Base-by-base conservation (phyloP, 352 stramenopile species). In the Globisporangium alternatum region DNA sequence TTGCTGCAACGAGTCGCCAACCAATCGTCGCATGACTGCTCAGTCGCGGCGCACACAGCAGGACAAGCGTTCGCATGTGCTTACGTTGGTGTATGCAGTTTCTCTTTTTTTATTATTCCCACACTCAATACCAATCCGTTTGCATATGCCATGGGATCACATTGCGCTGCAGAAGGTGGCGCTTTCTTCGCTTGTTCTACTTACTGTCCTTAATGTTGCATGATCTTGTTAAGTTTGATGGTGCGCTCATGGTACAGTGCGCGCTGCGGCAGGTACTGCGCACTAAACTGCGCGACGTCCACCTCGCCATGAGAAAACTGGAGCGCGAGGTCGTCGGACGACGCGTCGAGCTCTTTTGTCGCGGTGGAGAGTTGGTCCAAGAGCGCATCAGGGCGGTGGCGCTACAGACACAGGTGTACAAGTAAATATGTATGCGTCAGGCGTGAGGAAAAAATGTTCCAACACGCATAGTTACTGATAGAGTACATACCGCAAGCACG, bases 251-350 rank as follows among this genome's bases (percentile, higher is more conserved):
- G 86, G 63, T 90, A 95, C 37, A 89, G 66, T 33, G 79, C 88
- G 35, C 86, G 83, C 64, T 80, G 77, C 10, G 82, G 74, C 25
- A 93, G 54, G 56, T 89, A 95, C 43, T 83, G 74, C 47, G 76
- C 62, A 41, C 88, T 74, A 55, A 95, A 95, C 55, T 79, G 70
- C 17, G 74, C 57, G 25, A 90, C 81, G 53, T 91, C 76, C 10
- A 95, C 75, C 25, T 91, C 82, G 8, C 86, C 86, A 35, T 95
- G 80, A 17, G 79, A 70, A 57, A 95, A 95, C 56, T 89, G 71
- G 43, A 76, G 76, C 47, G 83, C 83, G 8, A 92, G 68, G 37
- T 93, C 86, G 41, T 95, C 86, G 54, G 83, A 89, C 35, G 78
- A 74, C 53, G 71, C 68, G 70, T 95, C 86, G 41, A 88, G 65